Evolutionary conservation across 805 yeast species (phyloP), one percentile per base, ranked within the genome.

Genomic region (Metschnikowia reukaufii): DNA sequence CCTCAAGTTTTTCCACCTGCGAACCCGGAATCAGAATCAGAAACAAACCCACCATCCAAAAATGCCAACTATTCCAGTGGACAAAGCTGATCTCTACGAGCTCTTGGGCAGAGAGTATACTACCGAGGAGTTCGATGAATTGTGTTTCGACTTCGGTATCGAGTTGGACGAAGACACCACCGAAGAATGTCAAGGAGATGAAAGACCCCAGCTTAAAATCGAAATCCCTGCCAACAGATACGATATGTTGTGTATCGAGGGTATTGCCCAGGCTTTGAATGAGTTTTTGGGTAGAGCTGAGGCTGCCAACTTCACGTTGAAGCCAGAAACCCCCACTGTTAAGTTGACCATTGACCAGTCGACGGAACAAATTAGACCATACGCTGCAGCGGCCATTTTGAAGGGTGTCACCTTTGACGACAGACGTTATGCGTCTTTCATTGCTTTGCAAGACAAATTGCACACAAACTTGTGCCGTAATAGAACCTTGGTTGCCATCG

Each of bases 141-240:
- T 94, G 58, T 94, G 98, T 74, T 94, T 94, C 74, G 95, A 92
- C 63, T 94, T 91, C 59, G 99, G 99, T 60, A 83, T 94, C 57
- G 99, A 94, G 74, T 79, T 94, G 52, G 99, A 94, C 67, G 99
- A 95, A 72, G 98, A 95, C 67, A 89, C 96, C 64, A 87, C 96
- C 36, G 88, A 86, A 31, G 83, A 79, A 39, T 84, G 86, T 55
- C 69, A 65, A 50, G 65, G 74, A n/a, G 87, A 82, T 54, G 96
- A 88, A 69, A 84, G 96, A 67, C 97, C 99, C n/a, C 95, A 92
- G 70, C 78, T 88, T 61, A 94, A 94, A 73, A 89, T 94, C 62
- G 99, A 94, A 68, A 84, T 95, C 54, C 97, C 97, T 48, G 99
- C 99, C 52, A 94, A 94, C 73, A 86, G 99, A 77, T 95, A 94